Percentiles rank a stretch among this genome's conserved stretches.
phyloP scores from a whole-genome alignment of 257 asterid species.

The Fraxinus cuspidata region DNA sequence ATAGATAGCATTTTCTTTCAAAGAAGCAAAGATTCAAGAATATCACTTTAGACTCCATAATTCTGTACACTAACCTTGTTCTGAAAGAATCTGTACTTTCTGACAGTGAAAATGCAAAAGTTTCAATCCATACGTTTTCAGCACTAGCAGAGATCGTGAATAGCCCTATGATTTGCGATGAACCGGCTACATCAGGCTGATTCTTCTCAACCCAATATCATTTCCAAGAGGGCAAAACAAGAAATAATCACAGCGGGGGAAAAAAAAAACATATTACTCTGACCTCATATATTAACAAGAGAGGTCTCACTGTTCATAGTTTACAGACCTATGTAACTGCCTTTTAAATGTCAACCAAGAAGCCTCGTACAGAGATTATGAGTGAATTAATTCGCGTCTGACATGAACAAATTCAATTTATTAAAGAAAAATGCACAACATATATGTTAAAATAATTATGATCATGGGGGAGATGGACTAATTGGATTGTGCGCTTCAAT shows the following conservation, averaged over 20 bases:
- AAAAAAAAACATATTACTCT: neutral
- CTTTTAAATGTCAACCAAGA: neutral
- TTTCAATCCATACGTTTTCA: neutral
- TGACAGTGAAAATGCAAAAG: neutral
- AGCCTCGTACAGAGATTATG: neutral
- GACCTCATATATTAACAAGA: neutral
- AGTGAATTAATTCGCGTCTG: neutral
- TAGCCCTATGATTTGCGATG: neutral
- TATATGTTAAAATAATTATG: neutral
- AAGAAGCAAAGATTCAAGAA: no score
- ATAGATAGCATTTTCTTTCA: no score
- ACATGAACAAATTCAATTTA: neutral
- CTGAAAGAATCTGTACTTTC: neutral
- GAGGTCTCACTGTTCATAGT: constrained; percentile 20
- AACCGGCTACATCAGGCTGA: neutral
- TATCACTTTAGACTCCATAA: neutral
- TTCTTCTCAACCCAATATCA: neutral
- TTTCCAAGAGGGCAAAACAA: neutral
- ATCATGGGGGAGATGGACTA: constrained; percentile 38
- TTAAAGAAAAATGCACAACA: neutral
- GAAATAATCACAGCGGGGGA: neutral
- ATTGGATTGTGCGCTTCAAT: constrained; percentile 96
- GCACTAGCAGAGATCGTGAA: neutral
- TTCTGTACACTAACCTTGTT: neutral
- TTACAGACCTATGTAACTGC: neutral